phyloP scores from a whole-genome alignment of 352 stramenopile genomes.

The Globisporangium lucens region DNA sequence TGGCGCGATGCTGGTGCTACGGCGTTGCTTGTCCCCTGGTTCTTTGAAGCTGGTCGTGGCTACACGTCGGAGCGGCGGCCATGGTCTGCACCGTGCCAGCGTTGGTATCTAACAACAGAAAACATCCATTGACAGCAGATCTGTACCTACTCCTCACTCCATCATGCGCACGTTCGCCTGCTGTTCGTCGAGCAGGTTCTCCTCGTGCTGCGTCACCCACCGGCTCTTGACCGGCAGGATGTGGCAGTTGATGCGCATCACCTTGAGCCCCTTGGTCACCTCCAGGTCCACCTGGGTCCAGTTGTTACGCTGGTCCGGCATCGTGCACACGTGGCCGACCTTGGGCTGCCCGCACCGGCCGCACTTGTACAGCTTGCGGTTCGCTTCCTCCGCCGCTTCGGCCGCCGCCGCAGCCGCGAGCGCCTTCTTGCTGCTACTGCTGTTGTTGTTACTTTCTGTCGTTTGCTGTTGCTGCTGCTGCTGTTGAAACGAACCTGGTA shows the following conservation, averaged over 20 bases:
- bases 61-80: not conserved
- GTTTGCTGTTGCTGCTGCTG: conserved; percentile 10
- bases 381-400: conserved; percentile 31
- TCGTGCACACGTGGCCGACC: conserved; percentile 83
- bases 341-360: conserved; percentile 82
- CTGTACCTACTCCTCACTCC: not conserved
- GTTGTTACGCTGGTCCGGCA: conserved; percentile 85
- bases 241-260: conserved; percentile 71
- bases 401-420: not conserved
- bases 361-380: conserved; percentile 86
- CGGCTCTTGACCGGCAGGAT: conserved; percentile 66
- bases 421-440: conserved; percentile 31
- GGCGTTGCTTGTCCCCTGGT: not conserved
- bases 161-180: not conserved
- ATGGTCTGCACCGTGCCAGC: not conserved
- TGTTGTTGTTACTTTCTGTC: conserved; percentile 18
- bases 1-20: not conserved
- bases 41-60: not conserved
- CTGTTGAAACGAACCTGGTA: not conserved
- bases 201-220: conserved; percentile 62
- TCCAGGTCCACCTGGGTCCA: conserved; percentile 77
- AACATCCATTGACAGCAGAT: not conserved
- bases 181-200: conserved; percentile 34
- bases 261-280: conserved; percentile 72
- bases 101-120: not conserved